Base-by-base conservation (phyloP, 169 alveolate genomes). In the Eimeria falciformis region DNA sequence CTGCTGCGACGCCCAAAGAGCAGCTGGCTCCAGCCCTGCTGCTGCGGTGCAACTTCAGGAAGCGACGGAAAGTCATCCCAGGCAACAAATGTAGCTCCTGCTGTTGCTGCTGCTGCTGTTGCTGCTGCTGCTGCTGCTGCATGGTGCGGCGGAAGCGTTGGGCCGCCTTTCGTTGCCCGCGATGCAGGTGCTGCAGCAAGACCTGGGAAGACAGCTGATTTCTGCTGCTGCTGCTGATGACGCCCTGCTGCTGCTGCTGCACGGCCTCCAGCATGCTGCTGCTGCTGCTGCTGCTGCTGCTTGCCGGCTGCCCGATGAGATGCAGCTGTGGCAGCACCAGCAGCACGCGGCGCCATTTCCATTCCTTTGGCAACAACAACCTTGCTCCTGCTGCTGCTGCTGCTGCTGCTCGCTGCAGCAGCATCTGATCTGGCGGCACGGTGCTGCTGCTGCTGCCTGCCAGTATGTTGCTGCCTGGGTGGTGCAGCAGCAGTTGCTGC, bases 121-220 rank as follows among this genome's bases (percentile, higher is more conserved):
- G 79, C 79, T 25, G 47, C 79, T n/a, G 79, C 79, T 68, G 79
- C 79, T n/a, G 79, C 79, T 68, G 79, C 79, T 68, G 40, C n/a
- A 5, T 40, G 18, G 46, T 17, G 47, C 47, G n/a, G 50, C 50
- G 50, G 14, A 50, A 14, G n/a, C 14, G 62, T 14, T 11, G n/a
- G 7, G n/a, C 62, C 62, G 62, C 62, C 62, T 50, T 50, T 7
- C 62, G n/a, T n/a, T n/a, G n/a, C n/a, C n/a, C n/a, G n/a, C n/a
- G n/a, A n/a, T n/a, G n/a, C n/a, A n/a, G n/a, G 37, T 9, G 73
- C 73, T 17, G 73, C 73, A 62, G 73, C 73, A 62, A 62, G n/a
- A 17, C 73, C 37, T 17, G 37, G 37, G n/a, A 21, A 5, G 73
- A 62, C 73, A 62, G 37, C n/a, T n/a, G n/a, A n/a, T n/a, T n/a